A percentile compares a stretch with the other conserved stretches of the same genome.
Conservation (phyloP, 75 land plant species). For the Larix kaempferi region DNA sequence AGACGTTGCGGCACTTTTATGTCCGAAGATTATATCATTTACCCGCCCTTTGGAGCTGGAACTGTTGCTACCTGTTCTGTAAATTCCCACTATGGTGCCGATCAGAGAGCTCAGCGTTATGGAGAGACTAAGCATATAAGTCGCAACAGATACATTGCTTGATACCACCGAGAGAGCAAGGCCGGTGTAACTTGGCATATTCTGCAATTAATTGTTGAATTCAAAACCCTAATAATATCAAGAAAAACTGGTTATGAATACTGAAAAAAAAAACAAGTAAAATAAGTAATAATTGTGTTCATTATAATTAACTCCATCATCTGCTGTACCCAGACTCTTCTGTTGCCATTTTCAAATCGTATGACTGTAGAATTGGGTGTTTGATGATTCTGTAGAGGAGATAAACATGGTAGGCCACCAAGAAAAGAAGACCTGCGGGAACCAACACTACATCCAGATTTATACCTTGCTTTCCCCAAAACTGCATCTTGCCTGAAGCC, state of each 20-base stretch:
- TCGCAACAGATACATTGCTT: constrained; percentile 59
- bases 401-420: constrained; percentile 62
- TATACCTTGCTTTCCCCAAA: no score
- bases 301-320: constrained; percentile 40
- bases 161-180: constrained; percentile 53
- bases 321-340: constrained; percentile 57
- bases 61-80: constrained; percentile 19
- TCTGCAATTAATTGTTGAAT: constrained; percentile 26
- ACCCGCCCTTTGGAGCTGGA: not conserved
- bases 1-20: constrained; percentile 14
- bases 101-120: constrained; percentile 64
- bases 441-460: constrained; percentile 61
- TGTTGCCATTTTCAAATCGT: constrained; percentile 73
- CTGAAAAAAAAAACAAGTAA: no score
- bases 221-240: no score
- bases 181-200: constrained; percentile 19
- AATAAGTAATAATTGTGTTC: no score
- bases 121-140: constrained; percentile 48
- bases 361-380: constrained; percentile 54
- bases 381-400: constrained; percentile 47
- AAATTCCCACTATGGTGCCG: constrained; percentile 44
- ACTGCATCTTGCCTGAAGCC: no score
- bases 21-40: constrained; percentile 32
- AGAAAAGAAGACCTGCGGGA: constrained; percentile 53
- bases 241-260: no score